Conservation (phyloP, 2,329 filamentous ascomycete species). For the Dactylellina haptotyla region DNA sequence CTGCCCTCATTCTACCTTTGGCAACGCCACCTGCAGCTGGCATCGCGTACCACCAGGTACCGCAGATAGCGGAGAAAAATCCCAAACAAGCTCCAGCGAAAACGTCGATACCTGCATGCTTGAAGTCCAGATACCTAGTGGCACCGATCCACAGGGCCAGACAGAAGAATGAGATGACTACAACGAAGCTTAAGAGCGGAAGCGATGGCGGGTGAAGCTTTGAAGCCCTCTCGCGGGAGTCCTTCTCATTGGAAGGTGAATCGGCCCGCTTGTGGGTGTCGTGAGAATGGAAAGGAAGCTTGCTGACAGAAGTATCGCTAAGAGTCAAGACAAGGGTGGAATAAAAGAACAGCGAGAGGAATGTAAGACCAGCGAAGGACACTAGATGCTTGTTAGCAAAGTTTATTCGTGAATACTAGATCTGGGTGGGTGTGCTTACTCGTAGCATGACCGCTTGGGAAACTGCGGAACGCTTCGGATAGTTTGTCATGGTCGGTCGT, state of each 20-base stretch:
- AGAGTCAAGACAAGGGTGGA: constrained; percentile 78
- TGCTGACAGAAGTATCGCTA: constrained; percentile 56
- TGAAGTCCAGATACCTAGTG: constrained; percentile 47
- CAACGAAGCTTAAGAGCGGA: constrained; percentile 35
- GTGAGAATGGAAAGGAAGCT: constrained; percentile 26
- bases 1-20: constrained; percentile 44
- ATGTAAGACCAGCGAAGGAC: constrained; percentile 81
- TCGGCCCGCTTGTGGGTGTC: constrained; percentile 21
- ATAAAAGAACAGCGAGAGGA: constrained; percentile 86
- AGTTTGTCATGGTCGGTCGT: constrained; percentile 71
- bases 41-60: constrained; percentile 52
- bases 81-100: constrained; percentile 39
- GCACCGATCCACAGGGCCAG: constrained; percentile 49
- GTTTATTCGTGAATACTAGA: constrained; percentile 56
- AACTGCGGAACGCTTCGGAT: constrained; percentile 85
- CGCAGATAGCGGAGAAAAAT: constrained; percentile 43
- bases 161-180: constrained; percentile 51
- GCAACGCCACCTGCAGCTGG: constrained; percentile 46
- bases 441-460: constrained; percentile 80
- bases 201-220: constrained; percentile 48
- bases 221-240: constrained; percentile 5
- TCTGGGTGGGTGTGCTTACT: constrained; percentile 58
- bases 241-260: background rate
- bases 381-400: constrained; percentile 60
- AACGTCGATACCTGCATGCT: constrained; percentile 48